phyloP scores from a whole-genome alignment of 2,329 filamentous ascomycete genomes.

The Colletotrichum trifolii region DNA sequence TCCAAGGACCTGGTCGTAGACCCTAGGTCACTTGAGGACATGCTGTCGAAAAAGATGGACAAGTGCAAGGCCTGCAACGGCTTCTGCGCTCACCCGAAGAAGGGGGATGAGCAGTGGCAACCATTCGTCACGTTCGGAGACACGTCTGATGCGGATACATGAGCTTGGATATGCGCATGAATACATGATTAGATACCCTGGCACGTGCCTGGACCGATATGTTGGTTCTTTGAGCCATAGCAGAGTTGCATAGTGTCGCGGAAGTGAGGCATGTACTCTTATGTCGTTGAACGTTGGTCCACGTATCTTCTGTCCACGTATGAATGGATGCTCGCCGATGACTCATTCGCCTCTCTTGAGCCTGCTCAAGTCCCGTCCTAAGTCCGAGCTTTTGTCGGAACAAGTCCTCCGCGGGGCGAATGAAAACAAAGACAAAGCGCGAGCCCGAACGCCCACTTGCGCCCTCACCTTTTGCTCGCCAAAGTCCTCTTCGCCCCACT shows the following conservation, averaged over 20 bases:
- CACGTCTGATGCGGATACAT: slow-evolving; percentile 2
- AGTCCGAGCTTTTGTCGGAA: slow-evolving; percentile 17
- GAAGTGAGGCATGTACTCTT: too few relatives aligned
- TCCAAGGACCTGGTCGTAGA: slow-evolving; percentile 41
- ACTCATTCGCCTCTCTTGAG: slow-evolving; percentile 19
- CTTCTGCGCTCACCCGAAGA: slow-evolving; percentile 32
- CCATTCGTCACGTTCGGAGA: slow-evolving; percentile 11
- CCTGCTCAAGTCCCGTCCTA: not conserved
- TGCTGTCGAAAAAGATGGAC: slow-evolving; percentile 34
- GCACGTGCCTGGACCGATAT: slow-evolving; percentile 8
- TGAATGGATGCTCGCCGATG: slow-evolving; percentile 11
- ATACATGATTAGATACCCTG: slow-evolving; percentile 31
- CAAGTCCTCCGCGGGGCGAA: slow-evolving; percentile 16
- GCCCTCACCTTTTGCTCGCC: slow-evolving; percentile 27
- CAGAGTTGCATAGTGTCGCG: too few relatives aligned
- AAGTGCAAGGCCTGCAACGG: slow-evolving; percentile 34
- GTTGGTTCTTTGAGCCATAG: too few relatives aligned
- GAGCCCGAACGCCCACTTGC: slow-evolving; percentile 2
- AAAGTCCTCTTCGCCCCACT: slow-evolving; percentile 18
- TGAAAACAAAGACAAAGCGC: not conserved
- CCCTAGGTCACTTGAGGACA: slow-evolving; percentile 26
- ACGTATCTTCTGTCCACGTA: too few relatives aligned
- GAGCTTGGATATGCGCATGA: slow-evolving; percentile 12
- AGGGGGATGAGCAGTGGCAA: slow-evolving; percentile 13
- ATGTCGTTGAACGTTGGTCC: too few relatives aligned